These are phyloP conservation scores for Vickermania spadyakhi DNA, from an alignment of 208 protist species.

Conservation along the genomic window DNA sequence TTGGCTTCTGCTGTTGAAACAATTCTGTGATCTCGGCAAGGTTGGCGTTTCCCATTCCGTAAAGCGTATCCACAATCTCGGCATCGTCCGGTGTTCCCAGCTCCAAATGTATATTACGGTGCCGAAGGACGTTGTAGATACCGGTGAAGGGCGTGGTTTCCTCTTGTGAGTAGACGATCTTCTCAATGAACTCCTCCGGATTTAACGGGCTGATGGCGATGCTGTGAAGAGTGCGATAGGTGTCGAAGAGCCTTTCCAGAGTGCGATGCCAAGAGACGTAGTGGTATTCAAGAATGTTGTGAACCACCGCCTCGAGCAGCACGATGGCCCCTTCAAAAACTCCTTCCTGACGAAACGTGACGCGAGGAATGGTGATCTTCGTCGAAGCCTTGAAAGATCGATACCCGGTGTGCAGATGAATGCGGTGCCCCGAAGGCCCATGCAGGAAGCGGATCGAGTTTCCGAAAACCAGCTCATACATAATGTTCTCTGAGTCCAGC, in stretches of 20 bases:
- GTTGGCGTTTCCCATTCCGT: constrained; percentile 85
- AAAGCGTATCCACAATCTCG: constrained; percentile 85
- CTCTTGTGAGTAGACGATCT: constrained; percentile 77
- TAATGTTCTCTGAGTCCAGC: constrained; percentile 45
- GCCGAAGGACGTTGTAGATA: constrained; percentile 71
- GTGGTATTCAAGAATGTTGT: constrained; percentile 81
- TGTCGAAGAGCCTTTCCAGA: constrained; percentile 82
- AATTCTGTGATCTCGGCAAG: constrained; percentile 81
- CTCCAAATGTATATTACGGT: constrained; percentile 61
- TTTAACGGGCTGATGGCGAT: constrained; percentile 63
- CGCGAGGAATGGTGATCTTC: constrained; percentile 41
- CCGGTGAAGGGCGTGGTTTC: constrained; percentile 70
- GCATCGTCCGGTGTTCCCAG: constrained; percentile 79
- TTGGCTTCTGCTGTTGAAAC: constrained; percentile 30
- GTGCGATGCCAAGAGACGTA: constrained; percentile 79
- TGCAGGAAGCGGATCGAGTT: constrained; percentile 80
- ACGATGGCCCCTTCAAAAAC: constrained; percentile 82
- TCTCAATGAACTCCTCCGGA: constrained; percentile 73
- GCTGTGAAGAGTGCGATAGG: constrained; percentile 69
- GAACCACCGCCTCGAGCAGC: constrained; percentile 66
- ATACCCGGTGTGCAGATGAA: constrained; percentile 78
- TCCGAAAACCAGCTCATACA: constrained; percentile 73
- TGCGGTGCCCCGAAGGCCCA: constrained; percentile 40
- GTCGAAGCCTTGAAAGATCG: constrained; percentile 21
- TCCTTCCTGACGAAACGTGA: constrained; percentile 23